Evolutionary conservation across 129 eudicot genomes (phyloP), one percentile per base, ranked within the genome.

Genomic region (Logfia minima): DNA sequence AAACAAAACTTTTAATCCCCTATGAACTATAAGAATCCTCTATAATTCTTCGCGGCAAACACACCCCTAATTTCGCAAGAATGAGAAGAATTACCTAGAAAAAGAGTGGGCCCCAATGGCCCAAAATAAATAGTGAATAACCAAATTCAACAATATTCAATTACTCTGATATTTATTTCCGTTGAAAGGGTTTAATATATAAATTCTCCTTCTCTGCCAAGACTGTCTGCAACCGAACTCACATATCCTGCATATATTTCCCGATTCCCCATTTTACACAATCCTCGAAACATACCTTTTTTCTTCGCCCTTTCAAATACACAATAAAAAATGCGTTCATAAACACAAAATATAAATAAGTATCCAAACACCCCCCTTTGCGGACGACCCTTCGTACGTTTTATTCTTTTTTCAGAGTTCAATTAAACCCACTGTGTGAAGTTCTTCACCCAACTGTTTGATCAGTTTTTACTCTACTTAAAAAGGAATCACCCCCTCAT

Each of bases 241-340:
- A 9, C 48, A 9, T 41, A 41, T 63, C 83, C 77, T 79, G 78
- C 79, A 72, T n/a, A 32, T 32, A 32, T 32, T 65, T 72, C 41
- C 58, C 68, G 83, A 80, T 72, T 80, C 62, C 78, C 78, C 67
- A 23, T 72, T 63, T 18, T 14, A 53, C 58, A 72, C 43, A 71
- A 79, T 9, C 68, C 26, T 63, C 48, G 66, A 26, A 37, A 32
- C 14, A 3, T 3, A 55, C 75, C 67, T 45, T 67, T 66, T 41
- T 66, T 41, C 48, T 66, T 70, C 37, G 58, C 60, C 60, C 58
- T 34, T 77, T 37, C 24, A 34, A 5, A 34, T 34, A 34, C 6
- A 66, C 26, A 34, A 32, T 8, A 13, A 78, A 32, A 61, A 70
- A 66, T 66, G 66, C 13, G 2, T n/a, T 58, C 3, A 17, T n/a